Conservation (phyloP, 345 rosid genomes). For the Passiflora organensis region DNA sequence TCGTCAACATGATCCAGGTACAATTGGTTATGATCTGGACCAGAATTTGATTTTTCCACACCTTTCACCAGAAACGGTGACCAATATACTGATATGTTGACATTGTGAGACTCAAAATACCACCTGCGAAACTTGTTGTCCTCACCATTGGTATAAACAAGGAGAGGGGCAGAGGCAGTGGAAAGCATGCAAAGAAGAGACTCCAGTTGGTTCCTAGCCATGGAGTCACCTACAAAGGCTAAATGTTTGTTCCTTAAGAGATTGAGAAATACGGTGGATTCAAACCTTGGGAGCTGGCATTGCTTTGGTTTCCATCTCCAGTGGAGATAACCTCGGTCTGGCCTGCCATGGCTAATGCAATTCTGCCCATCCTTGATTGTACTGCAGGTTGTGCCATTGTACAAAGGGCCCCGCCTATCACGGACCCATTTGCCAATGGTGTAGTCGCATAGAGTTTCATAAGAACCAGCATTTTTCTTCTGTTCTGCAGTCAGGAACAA, state of each 20-base stretch:
- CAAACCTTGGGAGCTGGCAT: conserved; percentile 81
- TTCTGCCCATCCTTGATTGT: conserved; percentile 84
- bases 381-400: conserved; percentile 71
- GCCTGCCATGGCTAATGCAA: conserved; percentile 79
- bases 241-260: conserved; percentile 55
- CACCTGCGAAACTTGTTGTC: conserved; percentile 76
- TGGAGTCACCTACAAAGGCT: conserved; percentile 94
- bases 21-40: conserved; percentile 61
- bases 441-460: conserved; percentile 58
- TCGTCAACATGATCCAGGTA: conserved; percentile 66
- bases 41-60: conserved; percentile 56
- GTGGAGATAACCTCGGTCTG: conserved; percentile 66
- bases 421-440: conserved; percentile 64
- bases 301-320: conserved; percentile 88
- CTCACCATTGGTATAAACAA: conserved; percentile 60
- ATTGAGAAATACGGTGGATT: conserved; percentile 55
- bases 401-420: conserved; percentile 66
- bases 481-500: conserved; percentile 31
- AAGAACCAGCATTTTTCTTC: conserved; percentile 17
- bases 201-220: conserved; percentile 95
- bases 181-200: conserved; percentile 80
- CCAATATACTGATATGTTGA: conserved; percentile 72
- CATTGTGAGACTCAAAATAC: conserved; percentile 57
- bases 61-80: conserved; percentile 92
- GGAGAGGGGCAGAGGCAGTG: conserved; percentile 49